Evolutionary conservation across 202 grass and related monocot genomes (phyloP), one percentile per base, ranked within the genome.

Genomic region (Miscanthus sacchariflorus): DNA sequence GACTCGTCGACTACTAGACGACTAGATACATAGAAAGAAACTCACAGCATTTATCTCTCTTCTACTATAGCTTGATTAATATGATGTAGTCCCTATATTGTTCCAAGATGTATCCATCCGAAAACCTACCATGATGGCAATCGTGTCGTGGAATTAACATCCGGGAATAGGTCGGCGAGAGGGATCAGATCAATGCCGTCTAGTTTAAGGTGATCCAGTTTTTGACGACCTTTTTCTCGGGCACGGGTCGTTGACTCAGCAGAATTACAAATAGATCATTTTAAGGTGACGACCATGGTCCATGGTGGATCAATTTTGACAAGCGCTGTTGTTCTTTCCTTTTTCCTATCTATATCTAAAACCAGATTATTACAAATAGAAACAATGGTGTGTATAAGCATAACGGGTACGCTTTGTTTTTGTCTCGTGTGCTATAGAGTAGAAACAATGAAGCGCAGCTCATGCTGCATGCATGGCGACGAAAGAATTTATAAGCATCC

Each of bases 101-200:
- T 44, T 58, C 39, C 43, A 66, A 78, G 50, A 50, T 78, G 28
- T 68, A 43, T 64, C 49, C 0, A 24, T 23, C 63, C 6, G 24
- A 67, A 69, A 67, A 69, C 52, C 70, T 49, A 78, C 23, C 33
- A 19, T 44, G 54, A 72, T 73, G 79, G 67, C 72, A 72, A 83
- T 61, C 44, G 46, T 84, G 23, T 66, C 76, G 52, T 83, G 35
- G 79, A 83, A 82, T 86, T 85, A 58, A 38, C 52, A 44, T 64
- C 18, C 65, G 72, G 36, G 18, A 78, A 87, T 66, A 0, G 50
- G 73, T 77, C 27, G 27, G 27, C 8, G 21, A 70, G 61, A 27
- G 30, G 0, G 64, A 27, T 67, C 0, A 4, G 27, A 78, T 39
- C 38, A 70, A 21, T 74, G 54, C 35, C 13, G 42, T 70, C 25